Percentiles rank a stretch among this genome's conserved stretches.
These are phyloP conservation scores for Nepenthes mirabilis DNA, from an alignment of 148 eudicot genomes.

Conservation along the genomic window DNA sequence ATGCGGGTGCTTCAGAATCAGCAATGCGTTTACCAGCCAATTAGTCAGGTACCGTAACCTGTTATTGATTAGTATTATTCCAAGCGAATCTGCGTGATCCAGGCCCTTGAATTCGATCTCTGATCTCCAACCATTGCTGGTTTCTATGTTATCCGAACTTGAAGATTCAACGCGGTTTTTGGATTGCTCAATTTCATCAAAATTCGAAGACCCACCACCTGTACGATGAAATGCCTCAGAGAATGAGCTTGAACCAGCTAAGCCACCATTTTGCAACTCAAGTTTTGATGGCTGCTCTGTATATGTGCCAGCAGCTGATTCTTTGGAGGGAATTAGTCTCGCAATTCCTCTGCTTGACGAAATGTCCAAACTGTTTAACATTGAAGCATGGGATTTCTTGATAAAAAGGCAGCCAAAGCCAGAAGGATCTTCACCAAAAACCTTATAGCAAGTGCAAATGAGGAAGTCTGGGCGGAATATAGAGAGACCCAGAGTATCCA, in stretches of 20 bases:
- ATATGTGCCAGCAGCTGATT: slow-evolving; percentile 4
- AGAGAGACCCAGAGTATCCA: slow-evolving; percentile 84
- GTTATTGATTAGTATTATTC: slow-evolving; percentile 43
- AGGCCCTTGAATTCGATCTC: slow-evolving; percentile 41
- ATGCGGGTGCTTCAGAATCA: slow-evolving; percentile 68
- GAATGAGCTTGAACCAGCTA: background rate
- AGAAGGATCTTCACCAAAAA: slow-evolving; percentile 81
- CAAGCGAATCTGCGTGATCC: slow-evolving; percentile 74
- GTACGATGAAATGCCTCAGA: slow-evolving; percentile 5
- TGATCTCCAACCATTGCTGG: background rate
- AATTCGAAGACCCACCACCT: background rate
- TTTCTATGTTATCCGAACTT: background rate
- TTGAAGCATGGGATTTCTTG: slow-evolving; percentile 46
- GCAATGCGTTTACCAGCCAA: slow-evolving; percentile 72
- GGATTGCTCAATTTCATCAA: background rate
- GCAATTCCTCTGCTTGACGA: slow-evolving; percentile 35
- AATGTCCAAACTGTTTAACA: slow-evolving; percentile 31
- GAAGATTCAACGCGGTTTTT: background rate
- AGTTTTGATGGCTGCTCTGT: background rate
- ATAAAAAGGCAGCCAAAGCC: slow-evolving; percentile 91
- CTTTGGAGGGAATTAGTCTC: slow-evolving; percentile 28
- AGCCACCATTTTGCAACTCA: slow-evolving; percentile 7
- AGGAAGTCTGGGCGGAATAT: slow-evolving; percentile 73
- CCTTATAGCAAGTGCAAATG: slow-evolving; percentile 83
- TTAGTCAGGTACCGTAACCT: slow-evolving; percentile 70